Percentiles rank a stretch among this genome's conserved stretches.
Conservation (phyloP, 2,329 filamentous ascomycete species). For the Juglanconis oblonga region DNA sequence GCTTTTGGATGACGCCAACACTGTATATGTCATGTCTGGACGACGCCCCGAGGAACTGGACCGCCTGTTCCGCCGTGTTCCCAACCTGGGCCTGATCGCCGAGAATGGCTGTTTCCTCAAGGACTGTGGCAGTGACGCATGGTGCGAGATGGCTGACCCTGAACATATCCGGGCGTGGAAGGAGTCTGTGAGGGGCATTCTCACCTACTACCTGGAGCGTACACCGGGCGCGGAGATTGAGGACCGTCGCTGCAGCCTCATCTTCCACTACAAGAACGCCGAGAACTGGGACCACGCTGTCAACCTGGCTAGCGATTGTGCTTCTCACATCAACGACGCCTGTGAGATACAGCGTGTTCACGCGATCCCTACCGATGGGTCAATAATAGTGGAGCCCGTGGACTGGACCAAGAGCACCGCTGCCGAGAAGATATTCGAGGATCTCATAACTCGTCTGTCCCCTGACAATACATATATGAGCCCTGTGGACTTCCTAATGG, state of each 20-base stretch:
- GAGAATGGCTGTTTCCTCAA: conserved; percentile 93
- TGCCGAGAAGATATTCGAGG: conserved; percentile 68
- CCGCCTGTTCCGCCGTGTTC: conserved; percentile 77
- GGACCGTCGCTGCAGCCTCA: conserved; percentile 84
- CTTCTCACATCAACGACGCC: conserved; percentile 91
- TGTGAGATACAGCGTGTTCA: conserved; percentile 81
- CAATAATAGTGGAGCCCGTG: conserved; percentile 78
- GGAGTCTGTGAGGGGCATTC: conserved; percentile 73
- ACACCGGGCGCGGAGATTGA: conserved; percentile 86
- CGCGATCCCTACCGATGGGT: conserved; percentile 76
- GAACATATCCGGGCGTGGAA: conserved; percentile 76
- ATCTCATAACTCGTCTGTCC: conserved; percentile 42
- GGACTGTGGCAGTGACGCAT: conserved; percentile 63
- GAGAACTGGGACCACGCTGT: conserved; percentile 73
- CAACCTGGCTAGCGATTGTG: conserved; percentile 83
- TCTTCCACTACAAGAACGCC: conserved; percentile 85
- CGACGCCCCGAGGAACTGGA: conserved; percentile 86
- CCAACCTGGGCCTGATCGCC: conserved; percentile 82
- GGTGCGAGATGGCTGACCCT: conserved; percentile 75
- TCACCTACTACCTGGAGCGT: conserved; percentile 86
- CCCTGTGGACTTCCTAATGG: conserved; percentile 81
- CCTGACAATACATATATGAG: conserved; percentile 31
- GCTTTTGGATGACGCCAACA: conserved; percentile 74
- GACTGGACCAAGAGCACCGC: conserved; percentile 88
- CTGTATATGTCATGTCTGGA: conserved; percentile 91